Evolutionary conservation across 2,329 filamentous ascomycete genomes (phyloP).

Genomic region (Colletotrichum graminicola): DNA sequence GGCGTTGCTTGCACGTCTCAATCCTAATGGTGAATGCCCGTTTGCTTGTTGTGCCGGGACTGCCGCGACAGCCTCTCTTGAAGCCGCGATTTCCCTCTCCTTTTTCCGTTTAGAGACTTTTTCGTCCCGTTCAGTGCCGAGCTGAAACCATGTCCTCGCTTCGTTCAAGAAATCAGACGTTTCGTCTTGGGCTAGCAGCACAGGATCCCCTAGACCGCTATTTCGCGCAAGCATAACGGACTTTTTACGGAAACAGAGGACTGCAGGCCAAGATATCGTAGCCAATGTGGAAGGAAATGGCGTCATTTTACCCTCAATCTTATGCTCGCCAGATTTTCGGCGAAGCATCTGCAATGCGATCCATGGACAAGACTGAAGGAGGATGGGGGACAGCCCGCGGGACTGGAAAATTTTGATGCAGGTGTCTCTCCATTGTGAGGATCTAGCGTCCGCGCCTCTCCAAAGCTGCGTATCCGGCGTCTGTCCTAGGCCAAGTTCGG

Average conservation of each 20-base stretch:
- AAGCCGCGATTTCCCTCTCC: constrained; percentile 59
- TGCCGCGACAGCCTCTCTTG: constrained; percentile 59
- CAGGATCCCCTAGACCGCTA: constrained; percentile 55
- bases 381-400: constrained; percentile 60
- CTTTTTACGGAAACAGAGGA: constrained; percentile 65
- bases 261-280: constrained; percentile 66
- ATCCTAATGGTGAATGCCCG: constrained; percentile 64
- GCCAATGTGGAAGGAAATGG: constrained; percentile 50
- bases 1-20: constrained; percentile 63
- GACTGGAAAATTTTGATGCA: constrained; percentile 65
- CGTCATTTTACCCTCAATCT: constrained; percentile 56
- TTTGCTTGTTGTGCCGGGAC: constrained; percentile 58
- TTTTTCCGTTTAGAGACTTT: constrained; percentile 61
- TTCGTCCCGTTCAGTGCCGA: constrained; percentile 60
- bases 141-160: constrained; percentile 63
- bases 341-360: constrained; percentile 63
- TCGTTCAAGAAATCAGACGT: constrained; percentile 62
- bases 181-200: constrained; percentile 55
- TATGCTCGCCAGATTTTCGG: constrained; percentile 57
- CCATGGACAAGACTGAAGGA: constrained; percentile 62
- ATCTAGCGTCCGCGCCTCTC: constrained; percentile 57
- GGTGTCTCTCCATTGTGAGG: constrained; percentile 62
- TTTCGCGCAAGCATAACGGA: constrained; percentile 56
- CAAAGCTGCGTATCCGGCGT: constrained; percentile 66
- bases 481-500: constrained; percentile 57